Base-by-base conservation (phyloP, 768 basidiomycete genomes). In the Gloeopeniophorella convolvens region DNA sequence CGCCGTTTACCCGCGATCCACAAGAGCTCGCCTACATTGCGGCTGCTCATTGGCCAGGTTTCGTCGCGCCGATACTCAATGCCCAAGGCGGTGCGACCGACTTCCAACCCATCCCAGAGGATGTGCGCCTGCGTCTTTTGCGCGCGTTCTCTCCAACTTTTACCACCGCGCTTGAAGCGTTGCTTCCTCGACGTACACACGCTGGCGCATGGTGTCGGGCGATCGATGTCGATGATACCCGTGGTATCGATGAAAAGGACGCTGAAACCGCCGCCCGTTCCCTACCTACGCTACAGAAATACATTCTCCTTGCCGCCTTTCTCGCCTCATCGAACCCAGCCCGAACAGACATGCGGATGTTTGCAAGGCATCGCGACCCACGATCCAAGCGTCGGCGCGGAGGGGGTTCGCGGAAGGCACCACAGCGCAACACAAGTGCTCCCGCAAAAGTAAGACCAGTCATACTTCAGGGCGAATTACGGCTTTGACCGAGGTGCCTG, bases 291-390 rank as follows among this genome's bases (percentile, higher is more conserved):
- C 78, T 87, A 73, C 80, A 81, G 18, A 85, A 85, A 60, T 91
- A 80, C 59, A 72, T 92, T 20, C 67, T 93, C 4, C 64, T 92
- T 3, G 85, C 88, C 0, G 78, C 83, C 1, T 95, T 83, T 61
- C 66, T 92, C 33, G 89, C 90, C 5, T 89, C 89, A 34, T 85
- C 83, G 34, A 96, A 95, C 60, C 91, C 92, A 2, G 65, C 82
- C 0, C 84, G 81, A 60, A 82, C 80, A 8, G 92, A 94, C 65
- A 30, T 89, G 55, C 72, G 87, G 31, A 83, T 95, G 78, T 90
- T 96, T 65, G 85, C 86, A 4, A 65, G 91, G 12, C 51, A 77
- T 23, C 82, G 84, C 45, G 86, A 86, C 62, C 78, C 78, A 50
- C 77, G 75, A 60, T 71, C 73, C 55, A 76, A 75, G 64, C 73